A percentile compares a stretch with the other conserved stretches of the same genome.
phyloP scores from a whole-genome alignment of 2,329 filamentous ascomycete species.

The Diaporthe australafricana region DNA sequence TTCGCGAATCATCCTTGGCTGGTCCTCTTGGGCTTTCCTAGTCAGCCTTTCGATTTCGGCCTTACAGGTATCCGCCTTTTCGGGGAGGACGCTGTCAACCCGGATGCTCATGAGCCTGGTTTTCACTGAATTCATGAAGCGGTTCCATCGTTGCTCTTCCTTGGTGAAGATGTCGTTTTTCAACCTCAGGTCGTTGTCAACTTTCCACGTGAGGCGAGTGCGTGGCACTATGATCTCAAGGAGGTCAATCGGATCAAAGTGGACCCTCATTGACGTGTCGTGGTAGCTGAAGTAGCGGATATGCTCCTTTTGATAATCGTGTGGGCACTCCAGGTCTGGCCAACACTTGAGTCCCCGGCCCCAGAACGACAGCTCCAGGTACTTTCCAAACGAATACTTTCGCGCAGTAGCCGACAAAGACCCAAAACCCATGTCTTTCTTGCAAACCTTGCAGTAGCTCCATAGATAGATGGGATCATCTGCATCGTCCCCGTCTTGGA shows the following conservation, averaged over 20 bases:
- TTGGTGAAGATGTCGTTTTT: constrained; percentile 92
- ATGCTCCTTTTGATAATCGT: constrained; percentile 93
- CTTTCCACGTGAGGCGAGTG: constrained; percentile 94
- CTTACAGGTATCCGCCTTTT: constrained; percentile 86
- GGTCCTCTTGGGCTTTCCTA: constrained; percentile 86
- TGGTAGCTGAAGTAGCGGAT: constrained; percentile 92
- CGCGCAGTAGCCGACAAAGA: constrained; percentile 95
- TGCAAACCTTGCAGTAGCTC: constrained; percentile 94
- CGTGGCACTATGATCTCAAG: constrained; percentile 95
- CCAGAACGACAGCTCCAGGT: constrained; percentile 98
- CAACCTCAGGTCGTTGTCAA: constrained; percentile 90
- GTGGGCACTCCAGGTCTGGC: constrained; percentile 79
- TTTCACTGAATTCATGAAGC: constrained; percentile 90
- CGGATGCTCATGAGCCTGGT: constrained; percentile 88
- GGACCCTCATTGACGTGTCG: constrained; percentile 86
- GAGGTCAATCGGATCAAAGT: constrained; percentile 92
- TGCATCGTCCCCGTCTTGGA: constrained; percentile 55
- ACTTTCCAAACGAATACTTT: constrained; percentile 99
- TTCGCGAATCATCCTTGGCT: constrained; percentile 77
- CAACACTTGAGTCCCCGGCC: constrained; percentile 82
- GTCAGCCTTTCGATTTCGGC: constrained; percentile 82
- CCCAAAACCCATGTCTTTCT: constrained; percentile 88
- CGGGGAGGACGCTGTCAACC: constrained; percentile 88
- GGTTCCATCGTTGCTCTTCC: constrained; percentile 83
- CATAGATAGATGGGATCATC: constrained; percentile 88